Base-by-base conservation (phyloP, 192 early-diverging fungal genomes). In the Entomortierella chlamydospora region DNA sequence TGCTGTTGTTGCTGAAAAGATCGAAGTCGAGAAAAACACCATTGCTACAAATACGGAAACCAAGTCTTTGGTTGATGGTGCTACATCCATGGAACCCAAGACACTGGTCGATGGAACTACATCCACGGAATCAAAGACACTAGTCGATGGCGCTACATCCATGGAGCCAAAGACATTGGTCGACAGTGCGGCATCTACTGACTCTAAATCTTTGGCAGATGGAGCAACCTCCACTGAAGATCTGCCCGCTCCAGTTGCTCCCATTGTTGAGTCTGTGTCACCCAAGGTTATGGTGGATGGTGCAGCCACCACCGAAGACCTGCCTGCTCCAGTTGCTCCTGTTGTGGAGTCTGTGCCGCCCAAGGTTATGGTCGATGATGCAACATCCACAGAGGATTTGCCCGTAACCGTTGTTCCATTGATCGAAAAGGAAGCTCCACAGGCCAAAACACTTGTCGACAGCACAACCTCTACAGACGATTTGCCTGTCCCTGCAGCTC, bases 31-130 rank as follows among this genome's bases (percentile, higher is more conserved):
- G 7, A 64, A 53, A 13, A 57, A 30, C 11, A 50, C 62, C 26
- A 42, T 58, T 58, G 52, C 50, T 20, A 73, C 63, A 17, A 73
- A 45, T 29, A 72, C 70, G 10, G 54, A 62, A 2, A 11, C 28
- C 53, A 57, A 31, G 39, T 39, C 31, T 18, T 22, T 51, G 30
- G 34, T 33, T 1, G 33, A 20, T 11, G 15, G 4, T 47, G 45
- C 15, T 47, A 47, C 45, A 47, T 11, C 4, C 45, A 47, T 15
- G 8, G 45, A 47, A 47, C 7, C 15, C 45, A 47, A 47, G 45
- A 11, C 45, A 20, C 15, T 47, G 12, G 45, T 47, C 4, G 45
- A 47, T 47, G 45, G 45, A 12, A 20, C 45, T 12, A 47, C 45
- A 47, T 47, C 45, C 22, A 58, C 50, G 29, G 62, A 64, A 4